phyloP scores from a whole-genome alignment of 306 rosid species.

The Carpinus fangiana region DNA sequence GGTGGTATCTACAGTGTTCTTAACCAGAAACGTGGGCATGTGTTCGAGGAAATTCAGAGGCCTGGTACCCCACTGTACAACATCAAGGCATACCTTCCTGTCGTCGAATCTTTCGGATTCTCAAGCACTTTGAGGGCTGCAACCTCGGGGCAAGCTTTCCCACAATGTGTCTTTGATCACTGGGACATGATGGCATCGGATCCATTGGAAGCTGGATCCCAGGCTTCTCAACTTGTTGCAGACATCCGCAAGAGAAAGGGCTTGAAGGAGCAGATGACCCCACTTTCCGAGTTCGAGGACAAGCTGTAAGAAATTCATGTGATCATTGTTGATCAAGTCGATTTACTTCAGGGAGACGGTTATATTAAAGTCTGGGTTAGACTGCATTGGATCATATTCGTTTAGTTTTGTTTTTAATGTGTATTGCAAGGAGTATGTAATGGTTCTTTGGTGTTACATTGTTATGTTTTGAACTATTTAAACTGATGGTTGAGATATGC shows the following conservation, averaged over 20 bases:
- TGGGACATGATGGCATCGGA: constrained; percentile 93
- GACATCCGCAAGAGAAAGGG: constrained; percentile 97
- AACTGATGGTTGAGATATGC: no score
- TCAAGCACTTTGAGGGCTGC: constrained; percentile 75
- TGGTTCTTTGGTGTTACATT: no score
- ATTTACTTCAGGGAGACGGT: background rate
- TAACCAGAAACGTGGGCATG: constrained; percentile 78
- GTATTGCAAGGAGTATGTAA: no score
- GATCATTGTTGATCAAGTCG: background rate
- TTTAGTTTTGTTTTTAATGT: no score
- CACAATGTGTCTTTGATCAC: constrained; percentile 78
- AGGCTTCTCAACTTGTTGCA: constrained; percentile 53
- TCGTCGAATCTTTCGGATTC: constrained; percentile 75
- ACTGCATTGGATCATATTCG: no score
- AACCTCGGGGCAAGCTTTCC: constrained; percentile 97
- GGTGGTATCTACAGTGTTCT: constrained; percentile 87
- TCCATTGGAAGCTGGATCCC: constrained; percentile 76
- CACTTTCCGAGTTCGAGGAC: constrained; percentile 77
- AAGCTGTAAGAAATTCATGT: constrained; percentile 44
- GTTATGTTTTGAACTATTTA: no score
- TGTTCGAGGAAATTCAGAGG: constrained; percentile 76
- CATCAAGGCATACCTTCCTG: constrained; percentile 80
- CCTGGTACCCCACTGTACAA: constrained; percentile 81
- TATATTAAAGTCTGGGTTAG: no score
- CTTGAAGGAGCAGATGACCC: constrained; percentile 86